These are phyloP conservation scores for Phytophthora pistaciae DNA, from an alignment of 352 stramenopile species.

Conservation along the genomic window DNA sequence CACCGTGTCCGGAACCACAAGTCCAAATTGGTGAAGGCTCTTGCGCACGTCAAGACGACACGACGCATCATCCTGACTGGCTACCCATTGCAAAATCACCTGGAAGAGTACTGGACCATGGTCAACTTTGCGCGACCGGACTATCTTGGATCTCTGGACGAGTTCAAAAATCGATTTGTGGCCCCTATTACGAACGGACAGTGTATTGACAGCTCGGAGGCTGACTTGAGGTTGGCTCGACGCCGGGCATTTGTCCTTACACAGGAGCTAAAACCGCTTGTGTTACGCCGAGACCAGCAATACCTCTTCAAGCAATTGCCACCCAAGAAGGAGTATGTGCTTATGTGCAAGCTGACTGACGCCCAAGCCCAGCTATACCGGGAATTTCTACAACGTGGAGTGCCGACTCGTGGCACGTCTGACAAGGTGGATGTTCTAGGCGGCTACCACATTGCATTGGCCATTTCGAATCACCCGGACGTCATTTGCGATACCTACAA, in stretches of 20 bases:
- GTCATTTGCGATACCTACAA: constrained; percentile 78
- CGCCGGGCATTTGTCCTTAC: constrained; percentile 87
- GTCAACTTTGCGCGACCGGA: constrained; percentile 90
- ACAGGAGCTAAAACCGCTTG: constrained; percentile 78
- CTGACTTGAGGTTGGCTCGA: constrained; percentile 71
- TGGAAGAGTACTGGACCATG: constrained; percentile 95
- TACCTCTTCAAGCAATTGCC: constrained; percentile 87
- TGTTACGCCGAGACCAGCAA: constrained; percentile 88
- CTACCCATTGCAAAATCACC: constrained; percentile 96
- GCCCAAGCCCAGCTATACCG: constrained; percentile 81
- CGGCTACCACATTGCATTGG: constrained; percentile 88
- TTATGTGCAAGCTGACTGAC: constrained; percentile 86
- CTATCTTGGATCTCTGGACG: constrained; percentile 80
- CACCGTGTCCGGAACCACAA: constrained; percentile 92
- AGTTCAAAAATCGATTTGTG: constrained; percentile 93
- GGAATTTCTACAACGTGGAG: constrained; percentile 67
- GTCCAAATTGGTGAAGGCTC: constrained; percentile 90
- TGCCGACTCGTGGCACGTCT: constrained; percentile 67
- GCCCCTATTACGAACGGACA: constrained; percentile 91
- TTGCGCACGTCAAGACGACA: constrained; percentile 82
- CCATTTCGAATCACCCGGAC: constrained; percentile 92
- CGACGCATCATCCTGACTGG: constrained; percentile 95
- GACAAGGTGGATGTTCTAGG: constrained; percentile 77
- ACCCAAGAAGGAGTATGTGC: constrained; percentile 91
- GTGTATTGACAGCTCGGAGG: constrained; percentile 81